phyloP scores from a whole-genome alignment of 2,329 filamentous ascomycete genomes.

The Colletotrichum agaves region DNA sequence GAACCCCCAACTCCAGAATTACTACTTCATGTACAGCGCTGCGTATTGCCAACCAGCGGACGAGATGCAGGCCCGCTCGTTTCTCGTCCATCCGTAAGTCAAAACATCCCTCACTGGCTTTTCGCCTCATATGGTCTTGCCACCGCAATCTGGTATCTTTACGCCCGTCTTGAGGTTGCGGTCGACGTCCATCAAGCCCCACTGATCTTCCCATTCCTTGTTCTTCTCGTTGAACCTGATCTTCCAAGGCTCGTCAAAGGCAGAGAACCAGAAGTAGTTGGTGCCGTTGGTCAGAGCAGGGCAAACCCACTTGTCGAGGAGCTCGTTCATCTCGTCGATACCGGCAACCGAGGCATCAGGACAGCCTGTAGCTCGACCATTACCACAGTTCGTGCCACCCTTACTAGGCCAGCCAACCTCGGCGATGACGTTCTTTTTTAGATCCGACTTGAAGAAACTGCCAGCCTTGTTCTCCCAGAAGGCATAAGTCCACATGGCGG shows the following conservation, averaged over 20 bases:
- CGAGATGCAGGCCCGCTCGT: background rate
- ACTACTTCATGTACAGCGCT: constrained; percentile 35
- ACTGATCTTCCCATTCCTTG: constrained; percentile 92
- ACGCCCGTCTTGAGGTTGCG: constrained; percentile 86
- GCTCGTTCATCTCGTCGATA: constrained; percentile 82
- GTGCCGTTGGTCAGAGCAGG: constrained; percentile 82
- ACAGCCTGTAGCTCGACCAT: constrained; percentile 56
- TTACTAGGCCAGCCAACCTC: constrained; percentile 92
- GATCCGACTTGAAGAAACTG: constrained; percentile 70
- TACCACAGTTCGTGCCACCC: constrained; percentile 71
- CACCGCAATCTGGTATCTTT: constrained; percentile 87
- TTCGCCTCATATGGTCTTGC: constrained; percentile 66
- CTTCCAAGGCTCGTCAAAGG: constrained; percentile 98
- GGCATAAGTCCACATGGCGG: constrained; percentile 81
- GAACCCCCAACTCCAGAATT: constrained; percentile 24
- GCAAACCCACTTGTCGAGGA: constrained; percentile 89
- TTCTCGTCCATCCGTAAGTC: constrained; percentile 19
- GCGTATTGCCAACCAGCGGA: constrained; percentile 19
- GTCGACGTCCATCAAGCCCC: constrained; percentile 89
- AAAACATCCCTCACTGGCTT: background rate
- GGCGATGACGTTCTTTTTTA: constrained; percentile 79
- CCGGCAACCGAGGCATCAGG: constrained; percentile 78
- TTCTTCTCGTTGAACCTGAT: constrained; percentile 72
- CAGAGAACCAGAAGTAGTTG: constrained; percentile 97
- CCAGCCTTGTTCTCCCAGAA: constrained; percentile 84